phyloP scores from a whole-genome alignment of 2,329 filamentous ascomycete species.

The Fragosphaeria purpurea region DNA sequence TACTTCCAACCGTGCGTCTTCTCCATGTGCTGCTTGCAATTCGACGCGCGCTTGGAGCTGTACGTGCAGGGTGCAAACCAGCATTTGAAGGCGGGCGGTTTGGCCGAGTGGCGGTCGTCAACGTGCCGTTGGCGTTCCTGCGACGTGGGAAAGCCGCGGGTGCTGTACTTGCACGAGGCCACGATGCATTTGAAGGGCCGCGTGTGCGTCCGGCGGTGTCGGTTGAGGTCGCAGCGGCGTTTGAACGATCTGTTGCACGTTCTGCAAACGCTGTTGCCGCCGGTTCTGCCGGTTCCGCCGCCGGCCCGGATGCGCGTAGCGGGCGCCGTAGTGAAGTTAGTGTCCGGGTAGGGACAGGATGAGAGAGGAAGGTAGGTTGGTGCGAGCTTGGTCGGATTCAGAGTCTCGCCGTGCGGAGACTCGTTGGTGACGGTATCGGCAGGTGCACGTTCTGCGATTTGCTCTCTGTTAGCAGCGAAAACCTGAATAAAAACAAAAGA shows the following conservation, averaged over 20 bases:
- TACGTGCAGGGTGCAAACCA: slow-evolving; percentile 57
- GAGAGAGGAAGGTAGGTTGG: too few relatives aligned
- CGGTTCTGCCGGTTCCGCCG: too few relatives aligned
- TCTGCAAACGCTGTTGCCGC: slow-evolving; percentile 1
- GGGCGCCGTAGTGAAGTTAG: too few relatives aligned
- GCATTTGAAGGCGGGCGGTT: slow-evolving; percentile 58
- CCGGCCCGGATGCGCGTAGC: too few relatives aligned
- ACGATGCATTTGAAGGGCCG: slow-evolving; percentile 66
- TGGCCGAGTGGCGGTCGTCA: slow-evolving; percentile 64
- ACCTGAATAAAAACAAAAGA: background rate
- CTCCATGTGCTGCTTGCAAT: slow-evolving; percentile 82
- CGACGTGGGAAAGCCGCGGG: slow-evolving; percentile 65
- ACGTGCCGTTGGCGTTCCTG: slow-evolving; percentile 69
- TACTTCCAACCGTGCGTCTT: slow-evolving; percentile 67
- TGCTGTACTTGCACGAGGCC: slow-evolving; percentile 56
- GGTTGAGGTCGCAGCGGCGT: slow-evolving; percentile 34
- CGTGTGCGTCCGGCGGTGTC: slow-evolving; percentile 69
- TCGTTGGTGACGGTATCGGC: too few relatives aligned
- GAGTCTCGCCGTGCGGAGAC: too few relatives aligned
- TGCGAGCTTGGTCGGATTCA: too few relatives aligned
- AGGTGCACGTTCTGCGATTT: too few relatives aligned
- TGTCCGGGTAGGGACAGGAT: too few relatives aligned
- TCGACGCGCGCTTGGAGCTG: slow-evolving; percentile 66
- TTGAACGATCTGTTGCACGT: slow-evolving; percentile 19
- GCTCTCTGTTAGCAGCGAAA: too few relatives aligned